phyloP scores from a whole-genome alignment of 208 protist species.

The Leishmania tropica region DNA sequence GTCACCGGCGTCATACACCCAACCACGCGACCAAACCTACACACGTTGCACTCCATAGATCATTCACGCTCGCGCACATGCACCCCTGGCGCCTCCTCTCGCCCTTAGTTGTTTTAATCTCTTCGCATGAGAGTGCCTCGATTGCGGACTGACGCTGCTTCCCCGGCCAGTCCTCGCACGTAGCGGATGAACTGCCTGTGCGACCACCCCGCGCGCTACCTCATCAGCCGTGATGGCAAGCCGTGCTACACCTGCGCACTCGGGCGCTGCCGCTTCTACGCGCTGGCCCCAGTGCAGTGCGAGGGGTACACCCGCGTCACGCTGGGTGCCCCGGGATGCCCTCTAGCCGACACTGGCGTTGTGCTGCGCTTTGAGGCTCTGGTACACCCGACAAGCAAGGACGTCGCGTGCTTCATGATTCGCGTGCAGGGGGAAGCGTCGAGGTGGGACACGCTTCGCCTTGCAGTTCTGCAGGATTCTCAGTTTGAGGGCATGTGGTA shows the following conservation, averaged over 20 bases:
- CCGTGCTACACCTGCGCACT: constrained; percentile 57
- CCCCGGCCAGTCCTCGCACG: not conserved
- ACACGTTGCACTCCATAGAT: not conserved
- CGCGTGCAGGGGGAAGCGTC: constrained; percentile 28
- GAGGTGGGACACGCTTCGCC: constrained; percentile 24
- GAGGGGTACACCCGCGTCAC: constrained; percentile 70
- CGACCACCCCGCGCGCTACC: constrained; percentile 42
- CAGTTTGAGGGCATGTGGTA: constrained; percentile 63
- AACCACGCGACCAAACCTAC: not conserved
- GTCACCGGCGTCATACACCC: not conserved
- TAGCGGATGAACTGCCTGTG: constrained; percentile 79
- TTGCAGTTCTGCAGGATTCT: constrained; percentile 45
- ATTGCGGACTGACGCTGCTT: not conserved
- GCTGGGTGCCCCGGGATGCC: constrained; percentile 28
- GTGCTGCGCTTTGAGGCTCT: constrained; percentile 78
- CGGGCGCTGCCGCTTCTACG: constrained; percentile 68
- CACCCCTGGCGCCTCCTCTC: not conserved
- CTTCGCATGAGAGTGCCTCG: not conserved
- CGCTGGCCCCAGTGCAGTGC: constrained; percentile 50
- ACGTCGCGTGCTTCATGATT: constrained; percentile 36
- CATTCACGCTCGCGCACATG: not conserved
- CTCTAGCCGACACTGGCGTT: constrained; percentile 28
- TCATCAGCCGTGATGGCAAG: constrained; percentile 55
- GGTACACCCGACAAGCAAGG: constrained; percentile 51
- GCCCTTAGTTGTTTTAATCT: not conserved